Conservation (phyloP, 2,329 filamentous ascomycete species). For the Trichophyton schoenleinii region DNA sequence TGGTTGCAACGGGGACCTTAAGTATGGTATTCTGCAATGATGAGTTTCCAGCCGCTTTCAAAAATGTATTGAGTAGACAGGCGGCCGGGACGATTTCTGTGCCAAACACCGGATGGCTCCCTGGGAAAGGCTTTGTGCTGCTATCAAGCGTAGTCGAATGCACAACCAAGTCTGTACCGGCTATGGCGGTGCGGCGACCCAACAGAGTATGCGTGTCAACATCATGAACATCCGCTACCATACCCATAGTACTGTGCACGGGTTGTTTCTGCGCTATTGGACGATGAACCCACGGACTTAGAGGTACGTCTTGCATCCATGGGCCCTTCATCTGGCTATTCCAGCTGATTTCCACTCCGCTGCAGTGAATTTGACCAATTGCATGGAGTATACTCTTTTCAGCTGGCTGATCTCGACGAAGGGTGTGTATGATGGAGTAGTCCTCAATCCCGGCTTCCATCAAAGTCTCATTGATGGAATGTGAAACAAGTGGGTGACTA, state of each 20-base stretch:
- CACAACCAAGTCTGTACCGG: not conserved
- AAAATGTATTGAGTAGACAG: not conserved
- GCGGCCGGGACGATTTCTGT: not conserved
- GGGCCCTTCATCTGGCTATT: not conserved
- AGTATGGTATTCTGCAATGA: not conserved
- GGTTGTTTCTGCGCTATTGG: not conserved
- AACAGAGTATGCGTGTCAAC: not conserved
- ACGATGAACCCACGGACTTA: not conserved
- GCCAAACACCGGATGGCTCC: not conserved
- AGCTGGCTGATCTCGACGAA: not conserved
- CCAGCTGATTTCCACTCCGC: not conserved
- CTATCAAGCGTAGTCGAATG: not conserved
- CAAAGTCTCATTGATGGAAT: not conserved
- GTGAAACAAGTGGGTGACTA: not conserved
- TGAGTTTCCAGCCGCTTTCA: not conserved
- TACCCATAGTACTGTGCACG: not conserved
- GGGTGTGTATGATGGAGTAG: not conserved
- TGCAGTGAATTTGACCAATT: not conserved
- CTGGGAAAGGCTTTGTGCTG: not conserved
- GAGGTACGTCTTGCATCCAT: not conserved
- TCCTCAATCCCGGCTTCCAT: not conserved
- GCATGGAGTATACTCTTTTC: not conserved
- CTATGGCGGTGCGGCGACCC: not conserved
- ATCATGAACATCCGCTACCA: not conserved
- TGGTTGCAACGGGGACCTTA: not conserved